A percentile compares a stretch with the other conserved stretches of the same genome.
These are phyloP conservation scores for Tylopilus intermedius DNA, from an alignment of 768 basidiomycete genomes.

Conservation along the genomic window DNA sequence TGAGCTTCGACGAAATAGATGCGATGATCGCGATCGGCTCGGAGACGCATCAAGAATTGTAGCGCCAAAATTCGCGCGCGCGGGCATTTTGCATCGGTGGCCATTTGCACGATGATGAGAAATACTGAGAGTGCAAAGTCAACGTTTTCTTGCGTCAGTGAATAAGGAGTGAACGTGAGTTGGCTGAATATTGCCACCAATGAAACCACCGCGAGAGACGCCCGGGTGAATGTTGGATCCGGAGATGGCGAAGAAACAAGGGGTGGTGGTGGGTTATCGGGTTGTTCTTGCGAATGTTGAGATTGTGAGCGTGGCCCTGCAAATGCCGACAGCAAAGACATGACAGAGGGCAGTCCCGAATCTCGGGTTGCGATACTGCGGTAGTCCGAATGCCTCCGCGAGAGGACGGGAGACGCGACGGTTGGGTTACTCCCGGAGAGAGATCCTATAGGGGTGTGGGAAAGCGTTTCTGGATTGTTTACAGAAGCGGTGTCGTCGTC, in stretches of 20 bases:
- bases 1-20: slow-evolving; percentile 60
- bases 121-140: slow-evolving; percentile 53
- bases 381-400: slow-evolving; percentile 57
- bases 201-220: slow-evolving; percentile 57
- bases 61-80: slow-evolving; percentile 66
- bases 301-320: slow-evolving; percentile 60
- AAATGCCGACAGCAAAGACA: slow-evolving; percentile 62
- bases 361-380: slow-evolving; percentile 40
- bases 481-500: slow-evolving; percentile 41
- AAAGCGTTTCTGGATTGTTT: slow-evolving; percentile 37
- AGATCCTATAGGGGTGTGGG: slow-evolving; percentile 29
- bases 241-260: slow-evolving; percentile 24
- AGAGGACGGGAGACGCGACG: slow-evolving; percentile 48
- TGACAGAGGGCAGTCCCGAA: slow-evolving; percentile 50
- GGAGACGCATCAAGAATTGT: slow-evolving; percentile 83
- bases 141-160: slow-evolving; percentile 43
- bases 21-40: slow-evolving; percentile 87
- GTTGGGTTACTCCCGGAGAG: slow-evolving; percentile 30
- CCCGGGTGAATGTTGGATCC: slow-evolving; percentile 36
- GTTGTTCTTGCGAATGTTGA: slow-evolving; percentile 40
- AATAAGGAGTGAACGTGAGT: slow-evolving; percentile 63
- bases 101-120: slow-evolving; percentile 44
- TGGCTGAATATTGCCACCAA: slow-evolving; percentile 66
- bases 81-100: slow-evolving; percentile 43
- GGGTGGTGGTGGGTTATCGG: slow-evolving; percentile 29